Conservation (phyloP, 176 grass and related monocot species). For the Cenchrus americanus region DNA sequence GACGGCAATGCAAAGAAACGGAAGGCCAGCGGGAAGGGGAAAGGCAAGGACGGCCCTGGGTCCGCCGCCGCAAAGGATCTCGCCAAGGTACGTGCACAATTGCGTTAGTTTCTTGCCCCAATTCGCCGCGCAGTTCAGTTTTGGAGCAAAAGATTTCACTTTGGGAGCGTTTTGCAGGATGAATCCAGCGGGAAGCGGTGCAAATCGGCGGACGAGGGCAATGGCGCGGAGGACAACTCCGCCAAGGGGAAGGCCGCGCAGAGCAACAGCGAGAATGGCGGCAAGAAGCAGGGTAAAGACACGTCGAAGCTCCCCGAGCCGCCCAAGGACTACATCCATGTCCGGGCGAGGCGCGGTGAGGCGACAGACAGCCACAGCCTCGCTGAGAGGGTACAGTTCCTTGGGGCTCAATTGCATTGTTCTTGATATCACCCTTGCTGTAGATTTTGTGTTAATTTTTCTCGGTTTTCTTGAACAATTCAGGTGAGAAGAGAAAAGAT, state of each 20-base stretch:
- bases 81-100: constrained; percentile 62
- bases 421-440: neutral
- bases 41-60: constrained; percentile 64
- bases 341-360: constrained; percentile 91
- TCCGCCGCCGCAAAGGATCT: constrained; percentile 56
- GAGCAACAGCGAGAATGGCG: constrained; percentile 70
- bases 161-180: constrained; percentile 44
- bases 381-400: constrained; percentile 85
- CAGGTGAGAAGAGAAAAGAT: constrained; percentile 99
- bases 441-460: constrained; percentile 19
- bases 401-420: constrained; percentile 9
- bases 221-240: constrained; percentile 59
- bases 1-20: constrained; percentile 80
- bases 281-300: constrained; percentile 71
- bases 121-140: neutral
- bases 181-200: constrained; percentile 69
- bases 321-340: constrained; percentile 93
- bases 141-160: constrained; percentile 25
- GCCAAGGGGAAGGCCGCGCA: constrained; percentile 72
- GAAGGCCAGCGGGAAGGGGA: constrained; percentile 79
- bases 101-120: constrained; percentile 19
- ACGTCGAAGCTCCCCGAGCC: constrained; percentile 54
- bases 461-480: neutral
- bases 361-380: constrained; percentile 98
- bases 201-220: constrained; percentile 66